Evolutionary conservation across 805 yeast species (phyloP), one percentile per base, ranked within the genome.

Genomic region (Teunomyces pallodes): DNA sequence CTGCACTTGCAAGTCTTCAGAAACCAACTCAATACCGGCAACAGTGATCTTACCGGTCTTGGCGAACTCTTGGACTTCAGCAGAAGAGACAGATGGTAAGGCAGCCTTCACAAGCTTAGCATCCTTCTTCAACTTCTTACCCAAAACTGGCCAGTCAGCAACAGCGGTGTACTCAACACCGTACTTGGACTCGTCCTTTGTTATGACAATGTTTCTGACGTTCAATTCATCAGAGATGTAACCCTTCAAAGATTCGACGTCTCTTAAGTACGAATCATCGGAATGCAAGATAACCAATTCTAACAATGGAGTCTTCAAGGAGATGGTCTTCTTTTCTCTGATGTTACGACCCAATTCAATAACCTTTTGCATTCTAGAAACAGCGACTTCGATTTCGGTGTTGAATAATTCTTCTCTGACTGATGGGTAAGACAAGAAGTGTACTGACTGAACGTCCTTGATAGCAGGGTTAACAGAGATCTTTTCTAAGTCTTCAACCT

Each of bases 111-210:
- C 99, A 68, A 82, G 85, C 74, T 87, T 90, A 52, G 88, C 95
- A 60, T 91, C 98, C 66, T 85, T 84, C 83, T 90, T 92, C 70
- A 94, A 81, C 73, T 94, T 94, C 80, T 92, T 94, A 74, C 99
- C 99, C 58, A 94, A 80, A 16, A 90, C 89, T 49, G 98, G 96
- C 99, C 99, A 94, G 75, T 94, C 99, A 43, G 99, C 99, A 68
- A 88, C 95, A 38, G 92, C 97, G 54, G 80, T 82, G 77, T 91
- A 92, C 66, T 86, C 87, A 52, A 94, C 98, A 60, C 91, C 94
- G 65, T 91, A 92, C 64, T 86, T 84, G 58, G 78, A 84, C 75
- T 94, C 99, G 64, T 94, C 97, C 20, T 87, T 78, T 16, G 97
- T 90, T 60, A 94, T 85, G 59, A 89, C 75, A 46, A 94, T 67